Conservation (phyloP, 2,329 filamentous ascomycete species). For the Aspergillus candidus region DNA sequence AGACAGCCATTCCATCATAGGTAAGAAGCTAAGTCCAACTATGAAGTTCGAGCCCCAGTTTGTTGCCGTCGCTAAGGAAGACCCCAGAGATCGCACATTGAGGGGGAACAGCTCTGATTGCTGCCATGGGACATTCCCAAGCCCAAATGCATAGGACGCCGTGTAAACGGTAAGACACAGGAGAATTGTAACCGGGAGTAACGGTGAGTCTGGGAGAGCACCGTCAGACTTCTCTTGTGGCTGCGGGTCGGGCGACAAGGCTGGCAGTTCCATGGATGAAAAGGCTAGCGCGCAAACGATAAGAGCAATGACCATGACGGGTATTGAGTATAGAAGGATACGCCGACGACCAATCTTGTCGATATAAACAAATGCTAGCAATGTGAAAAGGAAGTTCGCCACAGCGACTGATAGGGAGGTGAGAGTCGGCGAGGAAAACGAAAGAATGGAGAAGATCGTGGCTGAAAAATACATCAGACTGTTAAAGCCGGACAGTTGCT, state of each 20-base stretch:
- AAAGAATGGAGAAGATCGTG: constrained; percentile 71
- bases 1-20: constrained; percentile 71
- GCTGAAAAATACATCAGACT: constrained; percentile 89
- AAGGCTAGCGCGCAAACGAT: constrained; percentile 68
- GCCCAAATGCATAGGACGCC: constrained; percentile 74
- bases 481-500: constrained; percentile 88
- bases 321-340: constrained; percentile 76
- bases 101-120: constrained; percentile 84
- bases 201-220: constrained; percentile 18
- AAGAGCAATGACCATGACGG: constrained; percentile 73
- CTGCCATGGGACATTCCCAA: constrained; percentile 95
- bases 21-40: constrained; percentile 79
- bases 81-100: constrained; percentile 57
- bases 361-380: constrained; percentile 68
- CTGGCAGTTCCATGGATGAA: constrained; percentile 51
- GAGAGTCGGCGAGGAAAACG: constrained; percentile 71
- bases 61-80: constrained; percentile 61
- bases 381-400: constrained; percentile 75
- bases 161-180: constrained; percentile 76
- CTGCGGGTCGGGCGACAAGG: constrained; percentile 16
- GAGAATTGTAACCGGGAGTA: constrained; percentile 55
- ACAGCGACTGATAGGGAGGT: constrained; percentile 73
- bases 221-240: constrained; percentile 10
- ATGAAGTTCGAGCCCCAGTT: constrained; percentile 87
- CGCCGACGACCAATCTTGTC: constrained; percentile 72